Conservation (phyloP, 176 grass and related monocot genomes). For the Poa annua region DNA sequence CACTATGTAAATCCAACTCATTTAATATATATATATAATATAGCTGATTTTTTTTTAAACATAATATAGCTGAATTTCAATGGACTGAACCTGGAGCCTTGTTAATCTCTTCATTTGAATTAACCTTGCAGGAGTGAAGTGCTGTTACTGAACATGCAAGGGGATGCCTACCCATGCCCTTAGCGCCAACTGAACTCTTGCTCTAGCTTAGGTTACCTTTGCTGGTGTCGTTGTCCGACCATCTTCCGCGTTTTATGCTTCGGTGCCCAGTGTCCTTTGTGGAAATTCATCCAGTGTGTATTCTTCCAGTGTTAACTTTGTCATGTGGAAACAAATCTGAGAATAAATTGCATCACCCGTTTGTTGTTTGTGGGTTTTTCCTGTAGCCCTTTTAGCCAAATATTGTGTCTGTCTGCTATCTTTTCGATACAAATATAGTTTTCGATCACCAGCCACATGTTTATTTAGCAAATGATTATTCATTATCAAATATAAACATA, state of each 20-base stretch:
- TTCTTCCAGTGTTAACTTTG: slow-evolving; percentile 21
- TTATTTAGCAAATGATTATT: background rate
- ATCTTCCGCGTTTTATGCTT: background rate
- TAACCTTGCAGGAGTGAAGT: slow-evolving; percentile 44
- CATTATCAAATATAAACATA: background rate
- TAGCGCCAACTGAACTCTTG: background rate
- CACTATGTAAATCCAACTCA: background rate
- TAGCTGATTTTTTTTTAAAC: background rate
- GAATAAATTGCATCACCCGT: slow-evolving; percentile 32
- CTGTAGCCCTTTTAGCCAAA: background rate
- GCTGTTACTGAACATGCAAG: slow-evolving; percentile 5
- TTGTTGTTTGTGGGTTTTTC: slow-evolving; percentile 28
- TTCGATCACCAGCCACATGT: background rate
- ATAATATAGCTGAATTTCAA: background rate
- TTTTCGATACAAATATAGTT: background rate
- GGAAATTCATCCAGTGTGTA: background rate
- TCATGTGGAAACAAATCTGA: background rate
- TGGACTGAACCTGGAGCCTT: background rate
- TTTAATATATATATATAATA: background rate
- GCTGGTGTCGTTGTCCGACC: slow-evolving; percentile 25
- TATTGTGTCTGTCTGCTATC: background rate
- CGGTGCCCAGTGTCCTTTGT: slow-evolving; percentile 3
- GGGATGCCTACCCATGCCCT: background rate
- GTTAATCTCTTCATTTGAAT: slow-evolving; percentile 1
- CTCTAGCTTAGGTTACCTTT: slow-evolving; percentile 9